Evolutionary conservation across 179 eudicot species (phyloP).

Genomic region (Carnegiea gigantea): DNA sequence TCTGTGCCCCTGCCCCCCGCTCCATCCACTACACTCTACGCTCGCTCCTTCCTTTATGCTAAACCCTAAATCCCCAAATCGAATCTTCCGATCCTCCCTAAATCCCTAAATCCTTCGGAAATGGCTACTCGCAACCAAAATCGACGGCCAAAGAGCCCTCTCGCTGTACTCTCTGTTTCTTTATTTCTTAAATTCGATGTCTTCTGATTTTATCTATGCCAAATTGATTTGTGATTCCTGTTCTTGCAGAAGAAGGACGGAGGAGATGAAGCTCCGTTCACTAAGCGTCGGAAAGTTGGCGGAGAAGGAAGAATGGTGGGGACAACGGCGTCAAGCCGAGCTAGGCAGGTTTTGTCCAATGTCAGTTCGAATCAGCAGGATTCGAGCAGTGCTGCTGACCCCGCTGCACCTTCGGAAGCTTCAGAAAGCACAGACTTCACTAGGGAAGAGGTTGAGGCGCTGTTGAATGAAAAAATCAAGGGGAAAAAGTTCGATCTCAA

Average conservation of each 20-base stretch:
- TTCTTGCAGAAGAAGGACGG: slow-evolving; percentile 31
- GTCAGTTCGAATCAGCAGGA: slow-evolving; percentile 32
- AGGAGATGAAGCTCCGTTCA: slow-evolving; percentile 30
- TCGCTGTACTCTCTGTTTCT: slow-evolving; percentile 29
- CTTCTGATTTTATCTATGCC: background rate
- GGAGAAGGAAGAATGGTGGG: slow-evolving; percentile 34
- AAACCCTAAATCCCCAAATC: slow-evolving; percentile 25
- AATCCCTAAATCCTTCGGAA: slow-evolving; percentile 10
- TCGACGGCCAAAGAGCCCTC: slow-evolving; percentile 33
- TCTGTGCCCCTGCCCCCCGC: slow-evolving; percentile 11
- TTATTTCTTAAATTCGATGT: background rate
- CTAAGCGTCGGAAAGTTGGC: slow-evolving; percentile 38
- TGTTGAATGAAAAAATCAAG: slow-evolving; percentile 64
- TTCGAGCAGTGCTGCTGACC: slow-evolving; percentile 1
- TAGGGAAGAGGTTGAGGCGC: slow-evolving; percentile 57
- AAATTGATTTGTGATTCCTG: background rate
- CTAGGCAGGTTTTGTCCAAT: slow-evolving; percentile 32
- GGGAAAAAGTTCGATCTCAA: slow-evolving; percentile 56
- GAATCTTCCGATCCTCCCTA: background rate
- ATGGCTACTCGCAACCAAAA: slow-evolving; percentile 54
- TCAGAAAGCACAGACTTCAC: slow-evolving; percentile 55
- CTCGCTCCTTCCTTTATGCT: slow-evolving; percentile 14
- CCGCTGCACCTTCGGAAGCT: slow-evolving; percentile 23
- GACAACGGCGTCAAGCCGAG: slow-evolving; percentile 34
- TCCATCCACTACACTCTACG: slow-evolving; percentile 2